Evolutionary conservation across 202 grass and related monocot species (phyloP).

Genomic region (Zoysia matrella): DNA sequence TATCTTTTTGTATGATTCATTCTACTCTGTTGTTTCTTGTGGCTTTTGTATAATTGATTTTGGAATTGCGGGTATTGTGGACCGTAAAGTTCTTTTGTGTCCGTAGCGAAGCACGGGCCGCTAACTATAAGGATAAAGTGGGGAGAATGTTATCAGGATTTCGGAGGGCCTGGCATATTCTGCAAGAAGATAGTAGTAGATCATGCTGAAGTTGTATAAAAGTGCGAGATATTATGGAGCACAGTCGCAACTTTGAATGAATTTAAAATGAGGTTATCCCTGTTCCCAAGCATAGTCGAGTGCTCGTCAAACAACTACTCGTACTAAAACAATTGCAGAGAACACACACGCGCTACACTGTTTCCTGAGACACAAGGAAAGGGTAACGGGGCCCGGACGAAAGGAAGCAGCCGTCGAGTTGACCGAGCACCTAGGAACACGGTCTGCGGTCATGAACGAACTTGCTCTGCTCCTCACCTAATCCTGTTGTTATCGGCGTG

Average conservation of each 20-base stretch:
- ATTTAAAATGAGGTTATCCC: not conserved
- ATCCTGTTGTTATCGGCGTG: slow-evolving; percentile 8
- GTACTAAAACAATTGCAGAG: slow-evolving; percentile 6
- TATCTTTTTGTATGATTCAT: no score
- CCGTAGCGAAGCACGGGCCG: no score
- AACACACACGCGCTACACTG: not conserved
- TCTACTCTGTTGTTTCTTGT: no score
- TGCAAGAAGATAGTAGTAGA: not conserved
- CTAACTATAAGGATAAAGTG: not conserved
- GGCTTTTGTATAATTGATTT: no score
- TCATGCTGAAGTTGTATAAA: not conserved
- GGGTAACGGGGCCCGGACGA: slow-evolving; percentile 25
- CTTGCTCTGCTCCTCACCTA: slow-evolving; percentile 17
- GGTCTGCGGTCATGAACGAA: not conserved
- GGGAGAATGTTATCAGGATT: not conserved
- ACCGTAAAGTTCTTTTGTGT: no score
- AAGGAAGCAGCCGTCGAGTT: slow-evolving; percentile 45
- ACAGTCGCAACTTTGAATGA: not conserved
- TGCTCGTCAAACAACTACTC: not conserved
- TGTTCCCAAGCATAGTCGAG: not conserved
- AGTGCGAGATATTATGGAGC: not conserved
- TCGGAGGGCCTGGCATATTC: not conserved
- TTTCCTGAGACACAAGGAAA: slow-evolving; percentile 27
- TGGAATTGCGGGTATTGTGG: no score
- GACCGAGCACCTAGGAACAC: slow-evolving; percentile 10